Base-by-base conservation (phyloP, 345 rosid species). In the Rhodamnia rubescens region DNA sequence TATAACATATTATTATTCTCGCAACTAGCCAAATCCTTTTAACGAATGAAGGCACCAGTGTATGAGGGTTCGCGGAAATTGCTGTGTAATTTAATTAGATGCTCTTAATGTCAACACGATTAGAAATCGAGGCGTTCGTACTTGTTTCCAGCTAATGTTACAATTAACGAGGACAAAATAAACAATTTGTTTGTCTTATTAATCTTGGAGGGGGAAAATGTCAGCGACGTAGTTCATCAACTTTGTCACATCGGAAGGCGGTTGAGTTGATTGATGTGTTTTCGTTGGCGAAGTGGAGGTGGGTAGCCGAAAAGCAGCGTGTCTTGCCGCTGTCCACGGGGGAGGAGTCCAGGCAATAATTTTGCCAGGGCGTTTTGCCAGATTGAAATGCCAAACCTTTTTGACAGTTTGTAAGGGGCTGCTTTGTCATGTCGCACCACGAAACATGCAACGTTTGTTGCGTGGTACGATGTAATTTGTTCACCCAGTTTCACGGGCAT, bases 301-400 rank as follows among this genome's bases (percentile, higher is more conserved):
- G 8, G 83, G 83, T 83, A 78, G 88, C 85, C 85, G 83, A 74
- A 85, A 54, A 55, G 80, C 3, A 47, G 32, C 81, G 32, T n/a
- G 86, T 78, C 83, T 55, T 74, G 24, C 83, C 82, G 83, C 69
- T 85, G 86, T 85, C 86, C 10, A 54, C n/a, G 86, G 83, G 8
- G 40, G 40, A 36, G 40, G 10, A 61, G 74, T 0, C 75, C 42
- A 36, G 47, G 47, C 26, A 69, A 40, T 18, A 21, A 36, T 69
- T 69, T 32, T 18, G 78, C 24, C 47, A 8, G 24, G 13, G 0
- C 4, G 2, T 8, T 15, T 29, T 8, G 11, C 74, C 74, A 0
- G 1, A 3, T 61, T 15, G 74, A 61, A 61, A 27, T 51, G 53
- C 53, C 53, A 50, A 50, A 1, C 10, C 52, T 11, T 11, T 51